Percentiles rank a stretch among this genome's conserved stretches.
These are phyloP conservation scores for Thyridium curvatum DNA, from an alignment of 2,329 filamentous ascomycete species.

Conservation along the genomic window DNA sequence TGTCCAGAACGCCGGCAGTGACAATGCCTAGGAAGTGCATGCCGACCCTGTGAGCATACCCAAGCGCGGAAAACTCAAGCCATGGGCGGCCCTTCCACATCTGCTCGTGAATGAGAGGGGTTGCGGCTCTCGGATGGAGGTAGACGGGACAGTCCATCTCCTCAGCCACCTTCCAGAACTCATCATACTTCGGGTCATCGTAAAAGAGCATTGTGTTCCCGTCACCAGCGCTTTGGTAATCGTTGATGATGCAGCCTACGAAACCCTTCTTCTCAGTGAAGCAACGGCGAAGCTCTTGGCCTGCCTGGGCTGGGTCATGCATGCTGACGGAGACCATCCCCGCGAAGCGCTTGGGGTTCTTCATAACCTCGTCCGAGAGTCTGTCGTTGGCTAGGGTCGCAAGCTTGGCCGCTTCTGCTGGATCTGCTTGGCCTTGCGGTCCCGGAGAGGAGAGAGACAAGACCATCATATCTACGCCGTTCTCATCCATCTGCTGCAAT, in stretches of 20 bases:
- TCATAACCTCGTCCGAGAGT: conserved; percentile 9
- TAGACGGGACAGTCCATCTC: conserved; percentile 44
- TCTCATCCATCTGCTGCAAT: conserved; percentile 14
- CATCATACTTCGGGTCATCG: conserved; percentile 18
- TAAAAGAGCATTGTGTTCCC: conserved; percentile 21
- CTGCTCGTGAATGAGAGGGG: conserved; percentile 8
- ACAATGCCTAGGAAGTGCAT: conserved; percentile 27
- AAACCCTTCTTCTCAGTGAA: conserved; percentile 45
- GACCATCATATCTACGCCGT: conserved; percentile 14
- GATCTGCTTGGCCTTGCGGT: conserved; percentile 11
- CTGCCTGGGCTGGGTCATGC: conserved; percentile 13
- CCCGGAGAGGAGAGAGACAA: conserved; percentile 13
- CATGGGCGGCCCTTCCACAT: conserved; percentile 14
- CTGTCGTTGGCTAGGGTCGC: conserved; percentile 12
- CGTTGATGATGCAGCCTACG: conserved; percentile 22
- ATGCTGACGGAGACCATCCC: conserved; percentile 12
- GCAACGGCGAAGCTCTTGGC: conserved; percentile 40
- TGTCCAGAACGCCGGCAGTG: conserved; percentile 24
- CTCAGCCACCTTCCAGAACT: conserved; percentile 25
- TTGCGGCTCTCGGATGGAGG: conserved; percentile 35
- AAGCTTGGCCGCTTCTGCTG: conserved; percentile 9
- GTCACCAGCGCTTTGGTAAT: conserved; percentile 6
- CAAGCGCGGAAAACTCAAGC: conserved; percentile 11
- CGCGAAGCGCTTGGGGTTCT: conserved; percentile 10
- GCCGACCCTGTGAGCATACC: conserved; percentile 21